Conservation (phyloP, 1,139 yeast species). For the Blastobotrys raffinosifermentans region DNA sequence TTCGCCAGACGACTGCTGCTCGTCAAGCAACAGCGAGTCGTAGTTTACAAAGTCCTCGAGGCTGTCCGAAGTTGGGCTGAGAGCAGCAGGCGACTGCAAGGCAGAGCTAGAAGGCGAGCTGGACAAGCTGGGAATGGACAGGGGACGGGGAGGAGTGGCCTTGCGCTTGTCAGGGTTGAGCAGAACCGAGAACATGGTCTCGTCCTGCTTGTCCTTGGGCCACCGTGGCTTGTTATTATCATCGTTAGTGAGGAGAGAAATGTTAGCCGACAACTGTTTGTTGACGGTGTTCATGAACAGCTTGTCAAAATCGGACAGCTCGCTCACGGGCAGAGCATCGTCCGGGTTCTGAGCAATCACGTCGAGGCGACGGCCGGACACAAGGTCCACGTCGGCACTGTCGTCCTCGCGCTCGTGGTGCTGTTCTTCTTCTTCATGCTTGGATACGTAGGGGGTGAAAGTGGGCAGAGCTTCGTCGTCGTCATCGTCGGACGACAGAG, state of each 20-base stretch:
- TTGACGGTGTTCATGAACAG: constrained; percentile 5
- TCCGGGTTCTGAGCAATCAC: constrained; percentile 1
- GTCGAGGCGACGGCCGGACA: constrained; percentile 2
- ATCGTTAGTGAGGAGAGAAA: not conserved
- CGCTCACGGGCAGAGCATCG: not conserved
- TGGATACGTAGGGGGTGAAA: constrained; percentile 21
- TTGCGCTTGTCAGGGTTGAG: constrained; percentile 9
- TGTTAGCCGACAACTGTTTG: not conserved
- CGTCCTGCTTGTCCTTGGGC: constrained; percentile 26
- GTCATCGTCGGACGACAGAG: constrained; percentile 1
- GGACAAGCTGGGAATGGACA: not conserved
- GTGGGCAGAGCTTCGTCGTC: constrained; percentile 21
- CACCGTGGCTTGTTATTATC: constrained; percentile 16
- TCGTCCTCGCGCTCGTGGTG: constrained; percentile 4
- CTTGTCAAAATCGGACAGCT: constrained; percentile 9
- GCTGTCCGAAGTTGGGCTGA: constrained; percentile 3
- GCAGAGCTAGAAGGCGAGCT: constrained; percentile 3
- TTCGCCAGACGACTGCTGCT: constrained; percentile 10
- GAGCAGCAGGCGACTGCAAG: constrained; percentile 1
- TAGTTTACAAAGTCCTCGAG: constrained; percentile 22
- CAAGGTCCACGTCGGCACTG: constrained; percentile 5
- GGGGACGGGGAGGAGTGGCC: constrained; percentile 3
- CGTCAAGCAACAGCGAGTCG: constrained; percentile 18
- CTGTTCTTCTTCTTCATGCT: constrained; percentile 13
- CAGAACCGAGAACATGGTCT: constrained; percentile 24